Percentiles rank a stretch among this genome's conserved stretches.
These are phyloP conservation scores for Oryza brachyantha DNA, from an alignment of 176 grass and related monocot species.

Conservation along the genomic window DNA sequence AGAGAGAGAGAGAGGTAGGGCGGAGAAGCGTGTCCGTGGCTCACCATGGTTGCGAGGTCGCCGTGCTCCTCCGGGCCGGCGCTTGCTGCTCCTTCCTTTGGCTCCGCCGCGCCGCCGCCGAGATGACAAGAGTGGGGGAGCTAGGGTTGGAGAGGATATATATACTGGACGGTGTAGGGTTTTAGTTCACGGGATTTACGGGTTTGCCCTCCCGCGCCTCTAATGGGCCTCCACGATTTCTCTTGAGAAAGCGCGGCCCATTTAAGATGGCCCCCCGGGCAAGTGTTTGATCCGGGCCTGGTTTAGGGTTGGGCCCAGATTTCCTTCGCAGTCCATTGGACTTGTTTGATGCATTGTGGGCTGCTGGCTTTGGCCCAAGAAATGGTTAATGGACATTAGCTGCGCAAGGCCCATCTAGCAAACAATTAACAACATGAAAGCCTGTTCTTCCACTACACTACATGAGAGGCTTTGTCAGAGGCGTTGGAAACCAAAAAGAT, in stretches of 20 bases:
- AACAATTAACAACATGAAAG: too few relatives aligned
- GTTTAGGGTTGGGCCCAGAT: too few relatives aligned
- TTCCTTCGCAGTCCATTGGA: too few relatives aligned
- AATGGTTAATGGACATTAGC: too few relatives aligned
- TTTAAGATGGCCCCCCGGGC: not conserved
- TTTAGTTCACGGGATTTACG: not conserved
- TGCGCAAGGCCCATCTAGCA: too few relatives aligned
- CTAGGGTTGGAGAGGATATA: not conserved
- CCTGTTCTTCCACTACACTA: too few relatives aligned
- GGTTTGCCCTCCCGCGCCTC: not conserved
- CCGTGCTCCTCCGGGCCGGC: not conserved
- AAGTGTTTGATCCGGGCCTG: not conserved
- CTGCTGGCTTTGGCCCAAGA: not conserved
- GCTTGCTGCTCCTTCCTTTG: not conserved
- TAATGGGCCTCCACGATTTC: not conserved
- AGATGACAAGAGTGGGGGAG: not conserved
- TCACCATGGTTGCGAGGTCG: slow-evolving; percentile 7
- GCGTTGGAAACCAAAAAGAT: too few relatives aligned
- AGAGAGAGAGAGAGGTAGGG: not conserved
- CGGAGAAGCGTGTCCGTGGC: not conserved
- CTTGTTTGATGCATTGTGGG: not conserved
- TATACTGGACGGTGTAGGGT: not conserved
- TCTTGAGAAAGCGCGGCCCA: not conserved
- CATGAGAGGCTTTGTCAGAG: too few relatives aligned
- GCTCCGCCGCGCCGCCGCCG: not conserved